phyloP scores from a whole-genome alignment of 768 basidiomycete species.

The Hygrophoropsis aurantiaca region DNA sequence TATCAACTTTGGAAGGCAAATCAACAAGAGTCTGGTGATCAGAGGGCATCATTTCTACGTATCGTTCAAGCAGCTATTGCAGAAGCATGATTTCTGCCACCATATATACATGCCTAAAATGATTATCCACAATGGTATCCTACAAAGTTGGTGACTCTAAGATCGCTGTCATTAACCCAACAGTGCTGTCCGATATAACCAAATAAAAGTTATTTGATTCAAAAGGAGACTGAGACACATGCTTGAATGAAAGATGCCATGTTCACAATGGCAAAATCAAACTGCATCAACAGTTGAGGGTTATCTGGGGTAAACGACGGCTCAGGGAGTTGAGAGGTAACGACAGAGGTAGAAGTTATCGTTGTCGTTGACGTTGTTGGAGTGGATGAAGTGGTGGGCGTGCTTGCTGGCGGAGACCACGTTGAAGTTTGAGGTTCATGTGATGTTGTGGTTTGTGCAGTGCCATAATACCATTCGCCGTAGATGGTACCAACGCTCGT shows the following conservation, averaged over 20 bases:
- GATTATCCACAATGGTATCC: background rate
- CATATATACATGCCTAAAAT: background rate
- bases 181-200: background rate
- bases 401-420: slow-evolving; percentile 13
- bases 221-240: slow-evolving; percentile 6
- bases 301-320: slow-evolving; percentile 17
- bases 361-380: slow-evolving; percentile 11
- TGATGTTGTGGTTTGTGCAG: slow-evolving; percentile 16
- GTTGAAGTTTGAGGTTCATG: slow-evolving; percentile 16
- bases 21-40: slow-evolving; percentile 22
- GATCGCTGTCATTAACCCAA: background rate
- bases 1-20: slow-evolving; percentile 59
- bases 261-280: slow-evolving; percentile 24
- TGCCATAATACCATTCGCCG: slow-evolving; percentile 41
- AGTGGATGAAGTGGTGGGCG: slow-evolving; percentile 12
- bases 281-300: slow-evolving; percentile 20
- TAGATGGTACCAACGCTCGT: slow-evolving; percentile 33
- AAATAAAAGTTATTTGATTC: background rate
- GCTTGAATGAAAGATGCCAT: slow-evolving; percentile 18
- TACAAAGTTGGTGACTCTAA: background rate
- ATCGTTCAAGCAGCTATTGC: slow-evolving; percentile 32
- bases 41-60: slow-evolving; percentile 30
- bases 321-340: slow-evolving; percentile 4
- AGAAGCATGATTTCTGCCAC: slow-evolving; percentile 11
- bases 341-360: slow-evolving; percentile 2